phyloP scores from a whole-genome alignment of 768 basidiomycete genomes.

The Suillus weaverae region DNA sequence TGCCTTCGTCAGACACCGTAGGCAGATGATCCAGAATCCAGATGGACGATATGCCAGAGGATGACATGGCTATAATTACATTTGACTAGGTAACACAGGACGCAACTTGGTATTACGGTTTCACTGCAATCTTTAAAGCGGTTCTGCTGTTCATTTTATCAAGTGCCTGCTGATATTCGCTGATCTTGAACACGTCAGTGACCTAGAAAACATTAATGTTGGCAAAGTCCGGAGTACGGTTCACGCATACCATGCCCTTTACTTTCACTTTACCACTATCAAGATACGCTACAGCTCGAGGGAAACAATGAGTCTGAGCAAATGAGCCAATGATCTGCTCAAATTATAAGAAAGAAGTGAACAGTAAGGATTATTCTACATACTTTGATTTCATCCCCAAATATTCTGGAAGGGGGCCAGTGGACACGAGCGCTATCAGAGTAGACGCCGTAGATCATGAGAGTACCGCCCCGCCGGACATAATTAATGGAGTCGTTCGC shows the following conservation, averaged over 20 bases:
- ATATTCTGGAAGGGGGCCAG: constrained; percentile 58
- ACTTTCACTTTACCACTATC: constrained; percentile 53
- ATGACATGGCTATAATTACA: background rate
- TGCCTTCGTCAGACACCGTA: background rate
- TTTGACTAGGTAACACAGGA: background rate
- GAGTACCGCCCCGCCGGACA: constrained; percentile 43
- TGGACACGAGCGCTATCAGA: constrained; percentile 50
- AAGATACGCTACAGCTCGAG: constrained; percentile 56
- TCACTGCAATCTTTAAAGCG: constrained; percentile 54
- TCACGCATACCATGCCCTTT: constrained; percentile 46
- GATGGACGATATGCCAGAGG: background rate
- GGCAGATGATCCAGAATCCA: background rate
- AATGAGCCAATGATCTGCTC: constrained; percentile 54
- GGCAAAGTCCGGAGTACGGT: background rate
- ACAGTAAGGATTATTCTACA: background rate
- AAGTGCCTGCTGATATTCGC: constrained; percentile 62
- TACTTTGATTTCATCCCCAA: constrained; percentile 52
- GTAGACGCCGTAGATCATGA: constrained; percentile 59
- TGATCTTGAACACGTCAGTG: constrained; percentile 56
- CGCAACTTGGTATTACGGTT: constrained; percentile 31
- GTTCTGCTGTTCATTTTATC: constrained; percentile 63
- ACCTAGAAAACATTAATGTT: constrained; percentile 32
- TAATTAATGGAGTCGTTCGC: constrained; percentile 44
- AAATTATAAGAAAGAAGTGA: background rate
- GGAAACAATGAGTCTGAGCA: constrained; percentile 60